Conservation (phyloP, 1,139 yeast genomes). For the Pichia sp. region DNA sequence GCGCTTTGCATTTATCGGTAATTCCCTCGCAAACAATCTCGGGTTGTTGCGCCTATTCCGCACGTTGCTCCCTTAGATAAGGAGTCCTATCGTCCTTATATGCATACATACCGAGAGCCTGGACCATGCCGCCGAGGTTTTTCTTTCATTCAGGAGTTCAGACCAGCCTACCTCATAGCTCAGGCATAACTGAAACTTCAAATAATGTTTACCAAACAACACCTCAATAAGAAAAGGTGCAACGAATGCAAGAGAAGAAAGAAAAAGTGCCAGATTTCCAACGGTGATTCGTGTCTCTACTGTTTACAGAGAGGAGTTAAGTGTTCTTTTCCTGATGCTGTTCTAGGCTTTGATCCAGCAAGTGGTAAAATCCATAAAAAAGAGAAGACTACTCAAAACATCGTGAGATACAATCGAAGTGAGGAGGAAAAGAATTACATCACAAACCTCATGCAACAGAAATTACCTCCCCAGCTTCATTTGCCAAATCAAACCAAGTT, state of each 20-base stretch:
- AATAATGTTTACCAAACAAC: not conserved
- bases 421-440: not conserved
- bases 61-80: too few relatives aligned
- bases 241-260: constrained; percentile 10
- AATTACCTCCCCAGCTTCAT: not conserved
- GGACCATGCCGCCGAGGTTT: too few relatives aligned
- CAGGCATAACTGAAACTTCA: not conserved
- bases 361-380: not conserved
- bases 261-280: constrained; percentile 1
- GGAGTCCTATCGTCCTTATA: too few relatives aligned
- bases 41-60: too few relatives aligned
- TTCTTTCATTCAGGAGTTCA: too few relatives aligned
- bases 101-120: too few relatives aligned
- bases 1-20: too few relatives aligned
- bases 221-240: constrained; percentile 5
- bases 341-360: not conserved
- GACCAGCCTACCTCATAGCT: too few relatives aligned
- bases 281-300: not conserved
- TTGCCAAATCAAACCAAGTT: not conserved
- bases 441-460: not conserved
- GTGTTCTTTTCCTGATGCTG: not conserved
- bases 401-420: not conserved
- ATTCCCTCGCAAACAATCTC: too few relatives aligned
- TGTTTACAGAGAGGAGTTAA: constrained; percentile 1
- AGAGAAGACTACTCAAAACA: not conserved